Evolutionary conservation across 1,284 basidiomycete genomes (phyloP).

Genomic region (Cutaneotrichosporon dermatis): DNA sequence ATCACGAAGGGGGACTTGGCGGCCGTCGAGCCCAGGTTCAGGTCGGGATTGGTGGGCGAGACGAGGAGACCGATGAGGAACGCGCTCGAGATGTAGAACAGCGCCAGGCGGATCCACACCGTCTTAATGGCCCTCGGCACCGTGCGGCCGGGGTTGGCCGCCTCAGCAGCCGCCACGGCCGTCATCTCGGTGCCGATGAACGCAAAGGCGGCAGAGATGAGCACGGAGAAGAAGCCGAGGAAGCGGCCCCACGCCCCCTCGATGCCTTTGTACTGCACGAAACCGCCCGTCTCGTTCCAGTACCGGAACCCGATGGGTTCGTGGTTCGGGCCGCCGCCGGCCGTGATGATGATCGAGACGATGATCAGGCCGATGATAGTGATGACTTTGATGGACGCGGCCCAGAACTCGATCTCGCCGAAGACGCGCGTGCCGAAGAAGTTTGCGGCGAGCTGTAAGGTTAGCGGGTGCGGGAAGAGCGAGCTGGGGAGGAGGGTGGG

Average conservation of each 20-base stretch:
- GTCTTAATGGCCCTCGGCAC: constrained; percentile 70
- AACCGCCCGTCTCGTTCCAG: constrained; percentile 51
- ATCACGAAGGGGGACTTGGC: constrained; percentile 77
- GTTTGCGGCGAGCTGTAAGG: constrained; percentile 41
- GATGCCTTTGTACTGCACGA: constrained; percentile 49
- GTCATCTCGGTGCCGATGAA: constrained; percentile 41
- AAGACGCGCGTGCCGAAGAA: constrained; percentile 25
- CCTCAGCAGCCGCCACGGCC: constrained; percentile 50
- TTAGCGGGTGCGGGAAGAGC: too few species aligned
- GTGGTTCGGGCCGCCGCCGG: constrained; percentile 49
- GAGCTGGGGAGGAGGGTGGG: too few species aligned
- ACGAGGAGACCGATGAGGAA: constrained; percentile 72
- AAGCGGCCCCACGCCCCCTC: constrained; percentile 50
- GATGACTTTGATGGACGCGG: constrained; percentile 62
- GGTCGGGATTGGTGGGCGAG: constrained; percentile 59
- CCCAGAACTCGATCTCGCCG: constrained; percentile 49
- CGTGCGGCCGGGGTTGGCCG: constrained; percentile 63
- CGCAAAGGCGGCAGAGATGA: constrained; percentile 15
- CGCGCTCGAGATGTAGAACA: constrained; percentile 60
- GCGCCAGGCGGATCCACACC: constrained; percentile 62
- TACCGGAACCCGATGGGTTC: constrained; percentile 49
- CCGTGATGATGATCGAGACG: constrained; percentile 61
- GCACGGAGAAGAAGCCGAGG: constrained; percentile 23
- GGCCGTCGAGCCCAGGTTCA: constrained; percentile 59
- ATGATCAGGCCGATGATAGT: constrained; percentile 59